Percentiles rank a stretch among this genome's conserved stretches.
Evolutionary conservation across 495 filamentous ascomycete genomes (phyloP).

Genomic region (Penicillium verhagenii): DNA sequence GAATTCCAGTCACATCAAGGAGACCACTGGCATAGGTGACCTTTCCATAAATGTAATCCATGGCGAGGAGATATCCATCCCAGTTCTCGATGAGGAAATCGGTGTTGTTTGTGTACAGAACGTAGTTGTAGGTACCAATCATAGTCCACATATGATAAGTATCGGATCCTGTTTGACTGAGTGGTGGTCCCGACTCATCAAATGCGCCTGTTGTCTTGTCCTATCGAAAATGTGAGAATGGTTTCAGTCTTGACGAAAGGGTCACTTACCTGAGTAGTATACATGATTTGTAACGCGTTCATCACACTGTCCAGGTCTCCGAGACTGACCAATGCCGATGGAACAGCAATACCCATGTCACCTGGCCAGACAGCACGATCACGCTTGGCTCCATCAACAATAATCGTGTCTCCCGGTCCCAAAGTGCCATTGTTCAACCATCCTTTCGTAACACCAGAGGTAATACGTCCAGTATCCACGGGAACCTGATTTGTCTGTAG

Average conservation of each 20-base stretch:
- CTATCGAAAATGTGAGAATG: conserved; percentile 1
- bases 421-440: conserved; percentile 60
- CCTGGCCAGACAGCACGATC: conserved; percentile 61
- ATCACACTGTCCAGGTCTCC: conserved; percentile 60
- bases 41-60: conserved; percentile 54
- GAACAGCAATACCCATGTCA: conserved; percentile 61
- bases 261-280: conserved; percentile 49
- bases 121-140: conserved; percentile 63
- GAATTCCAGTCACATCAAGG: conserved; percentile 53
- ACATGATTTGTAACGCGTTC: conserved; percentile 62
- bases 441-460: conserved; percentile 46
- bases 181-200: conserved; percentile 59
- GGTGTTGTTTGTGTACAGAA: conserved; percentile 56
- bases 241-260: background rate
- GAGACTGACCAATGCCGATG: conserved; percentile 55
- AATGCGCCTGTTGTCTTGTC: conserved; percentile 41
- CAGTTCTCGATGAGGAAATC: conserved; percentile 50
- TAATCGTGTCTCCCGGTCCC: conserved; percentile 50
- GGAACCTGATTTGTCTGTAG: conserved; percentile 59
- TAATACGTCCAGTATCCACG: conserved; percentile 51
- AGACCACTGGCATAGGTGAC: conserved; percentile 48
- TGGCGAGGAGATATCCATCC: conserved; percentile 50
- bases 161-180: conserved; percentile 55
- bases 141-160: conserved; percentile 66
- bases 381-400: conserved; percentile 59